phyloP scores from a whole-genome alignment of 495 filamentous ascomycete species.

The Echria macrotheca region DNA sequence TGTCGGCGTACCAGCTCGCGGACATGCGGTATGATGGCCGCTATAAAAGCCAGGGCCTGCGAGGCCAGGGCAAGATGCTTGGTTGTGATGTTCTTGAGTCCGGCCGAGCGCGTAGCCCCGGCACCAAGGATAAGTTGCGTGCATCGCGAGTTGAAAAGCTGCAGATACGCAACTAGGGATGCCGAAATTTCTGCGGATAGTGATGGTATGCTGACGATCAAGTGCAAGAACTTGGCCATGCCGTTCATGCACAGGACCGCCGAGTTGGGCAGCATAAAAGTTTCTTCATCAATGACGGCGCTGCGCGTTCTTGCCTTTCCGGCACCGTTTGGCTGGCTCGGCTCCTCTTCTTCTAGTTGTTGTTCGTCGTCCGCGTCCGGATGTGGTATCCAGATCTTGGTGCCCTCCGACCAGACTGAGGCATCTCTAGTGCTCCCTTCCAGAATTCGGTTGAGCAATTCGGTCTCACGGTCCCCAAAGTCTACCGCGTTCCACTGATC shows the following conservation, averaged over 20 bases:
- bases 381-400: constrained; percentile 64
- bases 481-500: constrained; percentile 90
- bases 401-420: constrained; percentile 62
- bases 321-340: constrained; percentile 44
- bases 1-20: constrained; percentile 86
- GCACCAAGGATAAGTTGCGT: constrained; percentile 93
- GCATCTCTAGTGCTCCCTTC: constrained; percentile 76
- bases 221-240: constrained; percentile 73
- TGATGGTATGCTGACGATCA: constrained; percentile 77
- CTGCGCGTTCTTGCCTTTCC: constrained; percentile 62
- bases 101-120: constrained; percentile 84
- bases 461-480: constrained; percentile 63
- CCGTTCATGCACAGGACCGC: constrained; percentile 72
- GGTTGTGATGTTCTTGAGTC: constrained; percentile 92
- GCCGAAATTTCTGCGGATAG: constrained; percentile 79
- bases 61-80: constrained; percentile 91
- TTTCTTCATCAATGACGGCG: constrained; percentile 78
- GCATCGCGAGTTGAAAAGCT: constrained; percentile 89
- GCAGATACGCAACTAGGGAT: constrained; percentile 58
- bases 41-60: constrained; percentile 84
- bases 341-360: constrained; percentile 11
- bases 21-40: constrained; percentile 80
- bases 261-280: constrained; percentile 80
- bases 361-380: constrained; percentile 31
- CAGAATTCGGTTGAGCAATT: constrained; percentile 61